Evolutionary conservation across 1,284 basidiomycete genomes (phyloP), one percentile per base, ranked within the genome.

Genomic region (Sporisorium graminicola): DNA sequence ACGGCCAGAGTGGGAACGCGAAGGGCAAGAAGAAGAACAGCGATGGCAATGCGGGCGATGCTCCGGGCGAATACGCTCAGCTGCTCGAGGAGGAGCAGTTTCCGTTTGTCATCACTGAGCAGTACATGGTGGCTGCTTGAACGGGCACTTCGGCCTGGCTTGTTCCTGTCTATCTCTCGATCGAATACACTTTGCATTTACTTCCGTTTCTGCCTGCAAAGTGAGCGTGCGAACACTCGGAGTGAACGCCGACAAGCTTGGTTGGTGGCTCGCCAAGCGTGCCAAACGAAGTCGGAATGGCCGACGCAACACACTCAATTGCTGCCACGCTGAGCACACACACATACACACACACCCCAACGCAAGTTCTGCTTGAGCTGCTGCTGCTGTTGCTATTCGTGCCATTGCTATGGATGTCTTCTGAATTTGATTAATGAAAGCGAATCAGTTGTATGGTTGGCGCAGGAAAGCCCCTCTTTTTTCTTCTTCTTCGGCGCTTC

Each of bases 31-130:
- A 54, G 35, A 55, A 71, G 12, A 27, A 26, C 29, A 31, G 29
- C 29, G 56, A 50, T 18, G 63, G 52, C 24, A 54, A 31, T 44
- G 33, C 20, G 2, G 69, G 37, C 0, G 83, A 85, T 29, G 79
- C 80, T 14, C 83, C 84, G 13, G 84, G 84, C 31, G 84, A 85
- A 49, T 85, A 80, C 52, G 78, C 76, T 3, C 70, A 79, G 44
- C 51, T 84, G 58, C 67, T 85, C 20, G 84, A 85, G 46, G 79
- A 84, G 65, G 82, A 84, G 46, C 71, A 79, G 53, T 82, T 72
- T 33, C 77, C 83, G 6, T 85, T 84, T 64, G 83, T 85, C 8
- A 65, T 85, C 14, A 79, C 65, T 4, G 83, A 85, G 65, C 77
- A 79, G 77, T 77, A 73, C 37, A 78, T 79, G 65, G 79, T 81